Evolutionary conservation across 805 yeast genomes (phyloP), one percentile per base, ranked within the genome.

Genomic region (Yarrowia keelungensis): DNA sequence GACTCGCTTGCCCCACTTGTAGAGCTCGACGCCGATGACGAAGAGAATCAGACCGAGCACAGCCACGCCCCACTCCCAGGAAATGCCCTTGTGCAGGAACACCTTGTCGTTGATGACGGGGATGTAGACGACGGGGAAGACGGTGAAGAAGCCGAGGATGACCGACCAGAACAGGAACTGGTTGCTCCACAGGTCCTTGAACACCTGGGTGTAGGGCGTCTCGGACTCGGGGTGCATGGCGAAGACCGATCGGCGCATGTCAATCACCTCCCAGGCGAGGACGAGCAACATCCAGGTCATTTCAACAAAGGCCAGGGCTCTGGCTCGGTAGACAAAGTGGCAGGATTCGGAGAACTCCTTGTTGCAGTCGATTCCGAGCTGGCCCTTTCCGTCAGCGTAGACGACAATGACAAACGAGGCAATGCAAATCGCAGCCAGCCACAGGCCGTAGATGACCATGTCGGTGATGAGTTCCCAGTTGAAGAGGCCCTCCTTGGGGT

Each of bases 241-340:
- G 78, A 90, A 90, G 71, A 91, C 80, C 1, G 96, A 90, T 73
- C 87, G 81, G 73, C 89, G 81, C 77, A 87, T 79, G 75, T 90
- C 91, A 69, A 90, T 83, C 73, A 91, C 91, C 78, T 90, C 95
- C 95, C 95, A 90, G 0, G 96, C 95, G 58, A 90, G 80, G 38
- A 91, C 76, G 70, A 91, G 82, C 3, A 94, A 89, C 79, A 93
- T 85, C 96, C 97, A 91, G 0, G 97, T 91, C 88, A 91, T 88
- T 1, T 88, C 85, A 0, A 89, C 89, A 81, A 91, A 91, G 0
- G 92, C 85, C 3, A 89, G 85, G 3, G 96, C 85, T 76, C 97
- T 85, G 4, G 92, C 90, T 73, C 85, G 82, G 79, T 87, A 91
- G 12, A 91, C 97, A 71, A 82, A 78, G 56, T 79, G 74, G 79